Evolutionary conservation across 2,329 filamentous ascomycete genomes (phyloP).

Genomic region (Alternaria atra): DNA sequence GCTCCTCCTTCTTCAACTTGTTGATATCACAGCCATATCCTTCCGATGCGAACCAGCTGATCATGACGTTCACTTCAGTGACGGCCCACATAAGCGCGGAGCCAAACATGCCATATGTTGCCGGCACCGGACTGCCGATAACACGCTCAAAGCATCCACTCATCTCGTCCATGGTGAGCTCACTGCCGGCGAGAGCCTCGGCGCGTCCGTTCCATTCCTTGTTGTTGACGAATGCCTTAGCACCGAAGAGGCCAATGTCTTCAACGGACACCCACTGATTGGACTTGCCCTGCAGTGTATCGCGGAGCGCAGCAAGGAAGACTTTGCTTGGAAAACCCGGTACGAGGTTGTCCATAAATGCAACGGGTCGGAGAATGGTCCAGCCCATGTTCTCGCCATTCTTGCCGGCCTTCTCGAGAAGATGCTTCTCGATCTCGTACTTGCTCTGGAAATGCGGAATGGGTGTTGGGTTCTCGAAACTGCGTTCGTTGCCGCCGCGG

Average conservation of each 20-base stretch:
- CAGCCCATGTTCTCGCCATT: constrained; percentile 62
- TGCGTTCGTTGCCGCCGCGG: constrained; percentile 65
- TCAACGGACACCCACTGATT: constrained; percentile 53
- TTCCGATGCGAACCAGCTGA: constrained; percentile 60
- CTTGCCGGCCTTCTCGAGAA: constrained; percentile 58
- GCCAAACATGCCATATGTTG: constrained; percentile 55
- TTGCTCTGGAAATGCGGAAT: constrained; percentile 72
- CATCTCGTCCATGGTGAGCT: constrained; percentile 59
- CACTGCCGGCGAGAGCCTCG: constrained; percentile 63
- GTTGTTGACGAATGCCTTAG: constrained; percentile 58
- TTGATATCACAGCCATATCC: constrained; percentile 60
- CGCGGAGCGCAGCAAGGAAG: constrained; percentile 58
- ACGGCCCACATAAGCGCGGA: constrained; percentile 53
- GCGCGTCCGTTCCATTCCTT: constrained; percentile 56
- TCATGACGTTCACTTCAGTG: constrained; percentile 58
- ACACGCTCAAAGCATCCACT: constrained; percentile 57
- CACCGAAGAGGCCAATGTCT: constrained; percentile 64
- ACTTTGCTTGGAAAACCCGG: constrained; percentile 59
- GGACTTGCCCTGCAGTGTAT: constrained; percentile 53
- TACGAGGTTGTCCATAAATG: constrained; percentile 69
- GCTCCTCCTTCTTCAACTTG: constrained; percentile 55
- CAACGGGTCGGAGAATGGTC: constrained; percentile 69
- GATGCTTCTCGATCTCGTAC: constrained; percentile 68
- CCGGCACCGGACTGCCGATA: constrained; percentile 56
- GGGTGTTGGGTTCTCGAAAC: constrained; percentile 56